Evolutionary conservation across 805 yeast genomes (phyloP).

Genomic region (Sugiyamaella chiloensis): DNA sequence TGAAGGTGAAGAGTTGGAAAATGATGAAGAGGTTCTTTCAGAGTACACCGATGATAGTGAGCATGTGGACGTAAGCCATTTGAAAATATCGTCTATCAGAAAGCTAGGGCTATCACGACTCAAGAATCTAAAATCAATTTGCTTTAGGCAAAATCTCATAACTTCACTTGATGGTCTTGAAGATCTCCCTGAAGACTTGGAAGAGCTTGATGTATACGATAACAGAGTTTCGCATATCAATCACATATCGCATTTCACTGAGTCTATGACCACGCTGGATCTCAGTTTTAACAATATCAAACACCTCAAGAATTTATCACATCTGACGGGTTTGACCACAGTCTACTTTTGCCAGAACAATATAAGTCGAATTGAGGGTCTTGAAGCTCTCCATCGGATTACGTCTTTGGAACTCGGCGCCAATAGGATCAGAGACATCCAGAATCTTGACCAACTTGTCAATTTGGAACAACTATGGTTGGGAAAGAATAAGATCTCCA

Average conservation of each 20-base stretch:
- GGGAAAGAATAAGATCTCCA: slow-evolving; percentile 77
- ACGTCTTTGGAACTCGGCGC: slow-evolving; percentile 88
- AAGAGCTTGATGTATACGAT: slow-evolving; percentile 86
- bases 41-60: slow-evolving; percentile 33
- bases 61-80: slow-evolving; percentile 10
- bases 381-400: slow-evolving; percentile 55
- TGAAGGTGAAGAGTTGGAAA: slow-evolving; percentile 52
- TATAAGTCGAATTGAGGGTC: slow-evolving; percentile 65
- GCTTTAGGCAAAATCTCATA: slow-evolving; percentile 80
- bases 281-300: slow-evolving; percentile 86
- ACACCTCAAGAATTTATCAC: slow-evolving; percentile 73
- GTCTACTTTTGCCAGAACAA: slow-evolving; percentile 87
- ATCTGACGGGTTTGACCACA: slow-evolving; percentile 58
- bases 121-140: slow-evolving; percentile 52
- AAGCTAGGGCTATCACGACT: slow-evolving; percentile 36
- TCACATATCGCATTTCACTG: slow-evolving; percentile 53
- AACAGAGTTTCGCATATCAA: slow-evolving; percentile 86
- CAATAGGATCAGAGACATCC: slow-evolving; percentile 58
- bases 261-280: slow-evolving; percentile 60
- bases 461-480: slow-evolving; percentile 80
- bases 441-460: slow-evolving; percentile 52
- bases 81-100: slow-evolving; percentile 12
- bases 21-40: slow-evolving; percentile 52
- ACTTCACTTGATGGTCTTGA: slow-evolving; percentile 72
- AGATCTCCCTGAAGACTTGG: slow-evolving; percentile 52